Conservation (phyloP, 2,329 filamentous ascomycete genomes). For the Pseudogymnoascus sp. region DNA sequence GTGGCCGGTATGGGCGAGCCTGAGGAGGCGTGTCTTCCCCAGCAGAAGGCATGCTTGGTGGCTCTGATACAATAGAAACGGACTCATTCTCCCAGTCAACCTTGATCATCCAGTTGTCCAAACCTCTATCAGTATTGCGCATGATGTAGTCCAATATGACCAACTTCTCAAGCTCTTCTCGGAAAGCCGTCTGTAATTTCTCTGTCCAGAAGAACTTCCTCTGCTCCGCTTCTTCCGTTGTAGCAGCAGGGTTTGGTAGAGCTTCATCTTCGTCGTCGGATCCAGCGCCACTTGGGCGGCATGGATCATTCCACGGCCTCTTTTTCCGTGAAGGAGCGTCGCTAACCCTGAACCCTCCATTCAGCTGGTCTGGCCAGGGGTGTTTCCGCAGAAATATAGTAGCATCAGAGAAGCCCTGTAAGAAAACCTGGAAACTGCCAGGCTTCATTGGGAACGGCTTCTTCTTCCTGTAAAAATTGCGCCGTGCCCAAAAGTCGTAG, state of each 20-base stretch:
- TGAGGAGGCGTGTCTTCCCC: conserved; percentile 26
- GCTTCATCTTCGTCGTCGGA: conserved; percentile 56
- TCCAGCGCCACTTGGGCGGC: conserved; percentile 53
- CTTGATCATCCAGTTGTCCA: conserved; percentile 99
- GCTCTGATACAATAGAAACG: conserved; percentile 80
- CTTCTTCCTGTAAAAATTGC: conserved; percentile 79
- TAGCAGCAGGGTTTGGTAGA: conserved; percentile 32
- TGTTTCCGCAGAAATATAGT: conserved; percentile 92
- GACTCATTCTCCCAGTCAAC: conserved; percentile 79
- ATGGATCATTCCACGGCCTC: conserved; percentile 73
- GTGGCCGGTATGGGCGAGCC: conserved; percentile 64
- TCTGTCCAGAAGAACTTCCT: conserved; percentile 76
- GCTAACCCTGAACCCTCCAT: conserved; percentile 58
- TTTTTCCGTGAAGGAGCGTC: conserved; percentile 61
- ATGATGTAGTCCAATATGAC: conserved; percentile 99
- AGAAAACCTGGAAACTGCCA: conserved; percentile 94
- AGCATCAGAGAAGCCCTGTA: conserved; percentile 95
- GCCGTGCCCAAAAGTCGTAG: conserved; percentile 94
- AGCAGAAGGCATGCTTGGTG: conserved; percentile 46
- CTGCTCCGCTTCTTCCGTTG: conserved; percentile 18
- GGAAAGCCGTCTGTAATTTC: conserved; percentile 77
- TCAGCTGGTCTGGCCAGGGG: conserved; percentile 85
- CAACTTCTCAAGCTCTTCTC: conserved; percentile 92
- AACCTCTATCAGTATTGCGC: conserved; percentile 91
- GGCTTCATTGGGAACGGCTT: conserved; percentile 82